Evolutionary conservation across 305 asterid genomes (phyloP), one percentile per base, ranked within the genome.

Genomic region (Fraxinus sp.): DNA sequence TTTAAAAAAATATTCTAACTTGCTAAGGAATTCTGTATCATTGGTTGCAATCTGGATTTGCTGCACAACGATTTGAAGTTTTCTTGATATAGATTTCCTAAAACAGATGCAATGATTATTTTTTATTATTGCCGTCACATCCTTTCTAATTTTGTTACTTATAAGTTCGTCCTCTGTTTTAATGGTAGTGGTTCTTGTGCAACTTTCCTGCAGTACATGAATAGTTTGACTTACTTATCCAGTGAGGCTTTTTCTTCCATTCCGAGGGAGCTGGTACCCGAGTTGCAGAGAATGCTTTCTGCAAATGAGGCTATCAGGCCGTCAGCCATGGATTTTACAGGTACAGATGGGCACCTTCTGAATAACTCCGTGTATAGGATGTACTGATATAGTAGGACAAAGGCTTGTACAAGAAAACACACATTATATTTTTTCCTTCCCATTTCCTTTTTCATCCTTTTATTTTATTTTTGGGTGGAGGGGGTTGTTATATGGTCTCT

Each of bases 231-330:
- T 86, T 96, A 94, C 93, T 90, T 96, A 79, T 89, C 97, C 85
- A 89, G 91, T 83, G 99, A 86, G 86, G 89, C 95, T 20, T 94
- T 94, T 84, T 88, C 97, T 37, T 78, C 95, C 82, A 92, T 94
- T 80, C 96, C 98, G 4, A 90, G 89, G 84, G 98, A 93, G 86
- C 90, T 96, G 81, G 93, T 94, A 78, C 88, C 91, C 0, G 97
- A 94, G 87, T 86, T 96, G 87, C 96, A 93, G 86, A 96, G 91
- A 80, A 94, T 96, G 98, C 93, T 94, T 59, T 91, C 98, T 83
- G 81, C 92, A 73, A 89, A 91, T 86, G 99, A 90, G 83, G 86
- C 95, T 82, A 79, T 85, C 72, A 90, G 98, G 88, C 98, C 97
- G 85, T 85, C 97, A 9, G 98, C 99, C 77, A 28, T 90, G 81